Conservation (phyloP, 78 protist genomes). For the Cavenderia fasciculata region DNA sequence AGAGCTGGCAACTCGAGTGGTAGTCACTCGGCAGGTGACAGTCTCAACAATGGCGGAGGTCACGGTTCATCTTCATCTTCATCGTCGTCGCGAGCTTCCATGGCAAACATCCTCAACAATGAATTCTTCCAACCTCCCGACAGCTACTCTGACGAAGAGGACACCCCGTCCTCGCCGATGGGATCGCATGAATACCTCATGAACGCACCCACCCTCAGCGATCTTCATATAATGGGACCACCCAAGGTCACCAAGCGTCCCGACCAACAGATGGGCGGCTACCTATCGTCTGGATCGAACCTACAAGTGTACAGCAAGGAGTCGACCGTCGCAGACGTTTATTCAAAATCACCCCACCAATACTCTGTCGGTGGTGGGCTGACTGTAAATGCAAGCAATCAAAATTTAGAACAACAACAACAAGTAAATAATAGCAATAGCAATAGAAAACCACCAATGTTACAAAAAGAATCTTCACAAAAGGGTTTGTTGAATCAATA, state of each 20-base stretch:
- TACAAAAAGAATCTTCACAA: conserved; percentile 7
- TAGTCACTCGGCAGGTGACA: conserved; percentile 9
- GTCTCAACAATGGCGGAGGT: background rate
- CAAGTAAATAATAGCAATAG: background rate
- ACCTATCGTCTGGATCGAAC: background rate
- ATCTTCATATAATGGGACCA: no score
- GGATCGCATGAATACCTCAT: no score
- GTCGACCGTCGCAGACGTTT: background rate
- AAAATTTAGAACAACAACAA: background rate
- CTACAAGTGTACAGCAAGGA: background rate
- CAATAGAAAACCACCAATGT: background rate
- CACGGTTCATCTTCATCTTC: background rate
- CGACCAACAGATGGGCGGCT: no score
- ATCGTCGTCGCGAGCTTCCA: background rate
- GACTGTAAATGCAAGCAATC: background rate
- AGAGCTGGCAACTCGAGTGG: no score
- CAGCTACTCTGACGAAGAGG: background rate
- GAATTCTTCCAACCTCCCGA: conserved; percentile 60
- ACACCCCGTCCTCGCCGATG: no score
- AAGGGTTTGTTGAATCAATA: background rate
- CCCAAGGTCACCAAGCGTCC: no score
- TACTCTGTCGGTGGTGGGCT: background rate
- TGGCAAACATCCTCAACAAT: conserved; percentile 5
- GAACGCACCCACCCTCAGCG: no score
- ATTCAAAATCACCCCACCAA: background rate